Conservation (phyloP, 306 rosid genomes). For the Fragaria iinumae region DNA sequence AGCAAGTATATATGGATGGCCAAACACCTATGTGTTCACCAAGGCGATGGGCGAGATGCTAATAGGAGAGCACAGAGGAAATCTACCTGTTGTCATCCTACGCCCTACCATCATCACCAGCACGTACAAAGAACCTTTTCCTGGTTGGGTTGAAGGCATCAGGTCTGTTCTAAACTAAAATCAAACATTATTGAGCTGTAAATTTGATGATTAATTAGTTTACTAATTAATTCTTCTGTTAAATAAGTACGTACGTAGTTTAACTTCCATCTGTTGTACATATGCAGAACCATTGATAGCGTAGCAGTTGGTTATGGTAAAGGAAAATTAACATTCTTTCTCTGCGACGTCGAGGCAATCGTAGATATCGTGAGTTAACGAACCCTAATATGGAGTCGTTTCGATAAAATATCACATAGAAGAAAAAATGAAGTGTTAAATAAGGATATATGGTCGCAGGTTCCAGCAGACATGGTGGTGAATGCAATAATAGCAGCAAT, state of each 20-base stretch:
- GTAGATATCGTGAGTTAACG: slow-evolving; percentile 62
- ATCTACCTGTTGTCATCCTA: slow-evolving; percentile 40
- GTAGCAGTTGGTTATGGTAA: slow-evolving; percentile 65
- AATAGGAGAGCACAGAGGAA: slow-evolving; percentile 40
- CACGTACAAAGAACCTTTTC: slow-evolving; percentile 74
- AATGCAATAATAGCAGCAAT: slow-evolving; percentile 64
- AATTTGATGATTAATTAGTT: background rate
- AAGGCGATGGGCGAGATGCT: slow-evolving; percentile 88
- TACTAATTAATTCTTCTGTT: background rate
- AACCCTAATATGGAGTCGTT: background rate
- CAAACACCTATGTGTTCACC: slow-evolving; percentile 79
- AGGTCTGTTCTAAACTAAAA: slow-evolving; percentile 38
- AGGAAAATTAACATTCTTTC: slow-evolving; percentile 67
- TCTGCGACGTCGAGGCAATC: slow-evolving; percentile 38
- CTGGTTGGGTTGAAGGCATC: slow-evolving; percentile 81
- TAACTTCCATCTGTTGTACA: background rate
- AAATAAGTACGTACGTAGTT: background rate
- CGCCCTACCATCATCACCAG: slow-evolving; percentile 78
- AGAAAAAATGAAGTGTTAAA: background rate
- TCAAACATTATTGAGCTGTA: background rate
- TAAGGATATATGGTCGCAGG: slow-evolving; percentile 31
- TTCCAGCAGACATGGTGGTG: slow-evolving; percentile 87
- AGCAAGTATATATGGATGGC: slow-evolving; percentile 80
- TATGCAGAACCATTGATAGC: slow-evolving; percentile 73
- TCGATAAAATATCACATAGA: background rate